Evolutionary conservation across 768 basidiomycete genomes (phyloP).

Genomic region (Tubosaeta sp.): DNA sequence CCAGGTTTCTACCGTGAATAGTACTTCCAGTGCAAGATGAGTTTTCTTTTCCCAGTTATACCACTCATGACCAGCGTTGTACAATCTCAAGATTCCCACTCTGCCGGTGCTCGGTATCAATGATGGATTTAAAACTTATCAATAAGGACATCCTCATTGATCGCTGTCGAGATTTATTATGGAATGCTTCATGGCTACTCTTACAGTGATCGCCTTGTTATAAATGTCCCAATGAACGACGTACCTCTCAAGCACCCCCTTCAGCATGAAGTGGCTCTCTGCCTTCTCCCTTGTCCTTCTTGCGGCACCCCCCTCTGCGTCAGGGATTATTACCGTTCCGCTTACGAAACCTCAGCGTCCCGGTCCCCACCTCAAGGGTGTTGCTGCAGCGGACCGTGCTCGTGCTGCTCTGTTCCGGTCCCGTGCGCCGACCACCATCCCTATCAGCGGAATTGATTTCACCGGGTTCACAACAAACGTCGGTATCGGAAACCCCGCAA

Average conservation of each 20-base stretch:
- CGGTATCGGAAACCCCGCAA: constrained; percentile 21
- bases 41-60: too few relatives aligned
- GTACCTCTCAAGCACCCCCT: background rate
- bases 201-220: background rate
- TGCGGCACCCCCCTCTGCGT: constrained; percentile 3
- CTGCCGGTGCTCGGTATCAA: too few relatives aligned
- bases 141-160: too few relatives aligned
- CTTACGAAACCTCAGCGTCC: constrained; percentile 2
- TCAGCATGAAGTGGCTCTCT: constrained; percentile 5
- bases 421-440: background rate
- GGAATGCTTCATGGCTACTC: background rate
- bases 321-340: background rate
- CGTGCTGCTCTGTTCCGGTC: constrained; percentile 5
- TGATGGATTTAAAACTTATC: too few relatives aligned
- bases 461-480: constrained; percentile 16
- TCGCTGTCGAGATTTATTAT: background rate
- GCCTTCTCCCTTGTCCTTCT: background rate
- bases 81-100: too few relatives aligned
- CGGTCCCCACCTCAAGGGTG: constrained; percentile 12
- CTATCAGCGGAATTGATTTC: constrained; percentile 6
- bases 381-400: constrained; percentile 9
- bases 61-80: too few relatives aligned
- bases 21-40: too few relatives aligned
- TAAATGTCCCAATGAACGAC: background rate
- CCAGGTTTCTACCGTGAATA: too few relatives aligned